These are phyloP conservation scores for Zostera marina DNA, from an alignment of 116 monocot species.

Conservation along the genomic window DNA sequence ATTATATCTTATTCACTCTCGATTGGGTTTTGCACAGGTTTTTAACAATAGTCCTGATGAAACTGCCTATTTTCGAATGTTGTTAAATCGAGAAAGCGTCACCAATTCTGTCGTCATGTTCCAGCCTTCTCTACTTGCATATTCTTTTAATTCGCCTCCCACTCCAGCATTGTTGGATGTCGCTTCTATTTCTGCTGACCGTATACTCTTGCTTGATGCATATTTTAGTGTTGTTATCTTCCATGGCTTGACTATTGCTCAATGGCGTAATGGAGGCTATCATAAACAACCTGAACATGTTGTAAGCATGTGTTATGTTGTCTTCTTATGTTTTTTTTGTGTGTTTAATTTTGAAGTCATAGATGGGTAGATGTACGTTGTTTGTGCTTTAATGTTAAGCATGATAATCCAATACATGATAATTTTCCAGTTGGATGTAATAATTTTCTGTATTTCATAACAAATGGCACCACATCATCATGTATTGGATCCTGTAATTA, in stretches of 20 bases:
- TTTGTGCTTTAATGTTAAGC: too few relatives aligned
- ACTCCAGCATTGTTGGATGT: slow-evolving; percentile 79
- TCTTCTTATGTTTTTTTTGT: neutral
- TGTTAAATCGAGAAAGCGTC: slow-evolving; percentile 80
- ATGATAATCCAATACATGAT: too few relatives aligned
- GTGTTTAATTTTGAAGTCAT: too few relatives aligned
- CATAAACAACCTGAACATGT: slow-evolving; percentile 91
- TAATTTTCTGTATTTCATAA: too few relatives aligned
- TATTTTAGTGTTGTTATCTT: slow-evolving; percentile 97
- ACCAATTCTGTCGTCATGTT: slow-evolving; percentile 93
- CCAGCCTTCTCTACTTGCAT: slow-evolving; percentile 78
- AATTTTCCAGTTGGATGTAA: too few relatives aligned
- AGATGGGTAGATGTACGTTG: too few relatives aligned
- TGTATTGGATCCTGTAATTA: neutral
- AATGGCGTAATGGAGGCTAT: slow-evolving; percentile 94
- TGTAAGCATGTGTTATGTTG: slow-evolving; percentile 19
- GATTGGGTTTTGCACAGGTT: slow-evolving; percentile 29
- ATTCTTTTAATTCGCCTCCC: slow-evolving; percentile 70
- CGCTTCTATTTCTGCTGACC: slow-evolving; percentile 71
- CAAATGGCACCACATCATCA: neutral
- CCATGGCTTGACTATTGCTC: slow-evolving; percentile 92
- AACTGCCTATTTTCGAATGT: slow-evolving; percentile 90
- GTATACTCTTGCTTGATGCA: slow-evolving; percentile 87
- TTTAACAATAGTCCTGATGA: slow-evolving; percentile 99
- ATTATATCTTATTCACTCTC: too few relatives aligned